Evolutionary conservation across 768 basidiomycete genomes (phyloP), one percentile per base, ranked within the genome.

Genomic region (Antrodiella citrinella): DNA sequence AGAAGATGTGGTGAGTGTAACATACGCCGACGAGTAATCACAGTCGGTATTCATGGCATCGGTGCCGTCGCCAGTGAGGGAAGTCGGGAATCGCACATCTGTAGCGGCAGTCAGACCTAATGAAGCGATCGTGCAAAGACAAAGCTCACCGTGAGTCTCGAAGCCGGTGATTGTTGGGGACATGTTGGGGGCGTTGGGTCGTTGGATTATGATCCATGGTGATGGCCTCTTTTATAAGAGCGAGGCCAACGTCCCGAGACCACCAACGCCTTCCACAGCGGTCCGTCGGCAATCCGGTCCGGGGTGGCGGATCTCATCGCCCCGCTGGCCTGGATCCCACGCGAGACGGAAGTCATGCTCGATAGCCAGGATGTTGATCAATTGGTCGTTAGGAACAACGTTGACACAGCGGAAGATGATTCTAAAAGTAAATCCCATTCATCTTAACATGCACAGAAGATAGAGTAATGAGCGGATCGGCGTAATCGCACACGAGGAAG

Each of bases 1-100:
- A 3, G 69, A 59, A 20, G 81, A 74, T n/a, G 88, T 94, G 54
- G 77, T 69, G 50, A 97, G 73, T 20, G 82, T 77, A 42, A 96
- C 74, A 64, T 96, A 96, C 4, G 94, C 94, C 1, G 92, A 89
- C 2, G 91, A 93, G 68, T 96, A 96, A 69, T 96, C 94, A 68
- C 92, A 95, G 50, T 91, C 90, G 25, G 87, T 86, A 67, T 96
- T 95, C 91, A 94, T 95, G 5, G 92, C 92, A 72, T 96, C 92
- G 24, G 91, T 86, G 4, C 93, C 92, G 73, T 94, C 92, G 22
- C 91, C 91, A 7, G 86, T 82, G 41, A 94, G 67, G 19, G 89
- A 91, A 9, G 92, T 96, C 9, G 92, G 92, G 69, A 93, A 96
- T 41, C 92, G 84, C 47, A 95, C 80, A 70, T 94, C 91, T 92